Base-by-base conservation (phyloP, 2,329 filamentous ascomycete genomes). In the Coniochaeta prunicola region DNA sequence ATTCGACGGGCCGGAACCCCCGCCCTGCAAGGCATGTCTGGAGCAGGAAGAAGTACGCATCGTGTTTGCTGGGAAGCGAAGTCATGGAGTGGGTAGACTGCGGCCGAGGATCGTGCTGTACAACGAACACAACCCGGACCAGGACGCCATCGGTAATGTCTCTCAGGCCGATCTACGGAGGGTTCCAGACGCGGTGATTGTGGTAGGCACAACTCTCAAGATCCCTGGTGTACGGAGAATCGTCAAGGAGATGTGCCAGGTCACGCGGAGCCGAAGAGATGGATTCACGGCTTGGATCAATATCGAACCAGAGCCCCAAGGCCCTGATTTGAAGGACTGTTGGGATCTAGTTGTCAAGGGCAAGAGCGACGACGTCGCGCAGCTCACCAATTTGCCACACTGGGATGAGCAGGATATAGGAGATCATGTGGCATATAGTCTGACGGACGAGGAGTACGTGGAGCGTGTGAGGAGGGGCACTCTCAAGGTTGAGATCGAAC, bases 211-310 rank as follows among this genome's bases (percentile, higher is more conserved):
- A 2, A 97, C 91, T 60, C 77, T 99, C 66, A 97, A 97, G 71
- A 92, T 99, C 56, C 93, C 93, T 0, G 94, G 94, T 9, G 92
- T 97, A 48, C 86, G 90, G 61, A 84, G 92, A 58, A 88, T 99
- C 59, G 92, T 93, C 60, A 90, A 90, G 70, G 92, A 97, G 72
- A 85, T 97, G 82, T 97, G 92, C 71, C 86, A 87, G 56, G 87
- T 91, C 33, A 90, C 96, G n/a, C 84, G 92, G 61, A 85, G 88
- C 66, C 85, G 91, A 58, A 85, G 85, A 64, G 90, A 96, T 65
- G 92, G 93, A 0, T 84, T 96, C 60, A 91, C 92, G 0, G 88
- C 96, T 56, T 99, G 93, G 91, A 90, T 99, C 74, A 97, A 97
- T 73, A 85, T 91, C 58, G 92, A 96, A 61, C 80, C 90, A 0